Conservation (phyloP, 805 yeast species). For the Teunomyces gatunensis region DNA sequence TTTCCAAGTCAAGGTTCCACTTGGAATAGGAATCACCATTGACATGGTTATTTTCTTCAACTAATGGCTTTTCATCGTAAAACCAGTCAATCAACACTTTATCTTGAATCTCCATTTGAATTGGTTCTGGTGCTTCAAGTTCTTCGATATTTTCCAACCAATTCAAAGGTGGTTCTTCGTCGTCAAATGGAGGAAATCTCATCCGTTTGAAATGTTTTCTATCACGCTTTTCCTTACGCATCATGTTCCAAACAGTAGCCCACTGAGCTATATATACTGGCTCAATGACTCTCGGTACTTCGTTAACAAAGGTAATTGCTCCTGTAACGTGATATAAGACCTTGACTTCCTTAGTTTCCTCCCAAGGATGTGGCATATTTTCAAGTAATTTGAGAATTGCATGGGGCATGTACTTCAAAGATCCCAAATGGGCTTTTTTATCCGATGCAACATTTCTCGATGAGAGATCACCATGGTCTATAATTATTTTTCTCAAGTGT, state of each 20-base stretch:
- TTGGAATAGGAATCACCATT: conserved; percentile 75
- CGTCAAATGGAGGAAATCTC: conserved; percentile 95
- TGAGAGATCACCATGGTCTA: conserved; percentile 82
- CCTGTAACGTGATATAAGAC: conserved; percentile 90
- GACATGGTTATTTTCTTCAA: conserved; percentile 51
- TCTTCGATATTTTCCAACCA: conserved; percentile 80
- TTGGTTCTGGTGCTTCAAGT: conserved; percentile 68
- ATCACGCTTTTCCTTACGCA: conserved; percentile 93
- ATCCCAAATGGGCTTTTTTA: conserved; percentile 83
- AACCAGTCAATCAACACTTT: conserved; percentile 77
- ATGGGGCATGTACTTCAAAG: conserved; percentile 93
- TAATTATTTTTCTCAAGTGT: conserved; percentile 80
- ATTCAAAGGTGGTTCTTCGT: conserved; percentile 89
- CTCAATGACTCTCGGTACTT: conserved; percentile 85
- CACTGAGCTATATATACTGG: conserved; percentile 93
- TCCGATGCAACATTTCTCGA: conserved; percentile 77
- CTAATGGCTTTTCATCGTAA: conserved; percentile 72
- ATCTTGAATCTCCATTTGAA: conserved; percentile 55
- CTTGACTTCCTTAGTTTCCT: conserved; percentile 74
- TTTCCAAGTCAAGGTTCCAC: conserved; percentile 64
- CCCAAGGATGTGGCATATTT: conserved; percentile 99
- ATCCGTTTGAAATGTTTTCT: conserved; percentile 85
- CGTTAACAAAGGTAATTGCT: conserved; percentile 93
- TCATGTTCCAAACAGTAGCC: conserved; percentile 89
- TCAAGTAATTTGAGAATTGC: conserved; percentile 86